Evolutionary conservation across 23 red algal species (phyloP), one percentile per base, ranked within the genome.

Genomic region (Porphyridium purpureum): DNA sequence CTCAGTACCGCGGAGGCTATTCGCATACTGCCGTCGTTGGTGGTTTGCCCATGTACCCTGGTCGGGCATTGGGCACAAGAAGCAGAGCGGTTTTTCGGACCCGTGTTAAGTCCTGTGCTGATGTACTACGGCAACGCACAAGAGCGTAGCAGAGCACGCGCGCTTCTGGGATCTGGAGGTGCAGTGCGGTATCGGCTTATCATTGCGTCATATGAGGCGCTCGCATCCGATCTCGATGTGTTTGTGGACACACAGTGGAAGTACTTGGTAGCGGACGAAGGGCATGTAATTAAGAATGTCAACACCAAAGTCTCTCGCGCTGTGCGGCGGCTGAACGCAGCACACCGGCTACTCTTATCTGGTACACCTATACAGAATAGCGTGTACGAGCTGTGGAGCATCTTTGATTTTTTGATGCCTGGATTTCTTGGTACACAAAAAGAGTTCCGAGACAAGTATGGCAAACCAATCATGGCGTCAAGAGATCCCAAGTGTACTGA

Each of bases 361-460:
- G 88, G 88, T 26, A 95, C 88, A 11, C 88, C 88, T 9, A 84
- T 95, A 34, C 88, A 95, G 57, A 95, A 95, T 52, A 71, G 70
- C 26, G 88, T 95, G 4, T 54, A 75, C 26, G 88, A 95, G 53
- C 65, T 95, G 34, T 95, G 88, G 88, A 52, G 78, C 8, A 66
- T 95, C 30, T 95, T 95, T 74, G 88, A 95, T 38, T 95, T 95
- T 65, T 50, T 95, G 9, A 84, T 84, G 76, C 88, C 88, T 4
- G 88, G 88, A 35, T 95, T 84, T 54, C 54, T 95, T 32, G 88
- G 88, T 7, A 72, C 34, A 8, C 78, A 95, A 30, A 52, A 64
- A 33, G 44, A 29, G 5, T 95, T 95, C 62, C 59, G 68, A 31
- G 88, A 83, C 22, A 58, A 52, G 27, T 95, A 81, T 31, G 79